These are phyloP conservation scores for Fusarium pininemorale DNA, from an alignment of 2,329 filamentous ascomycete genomes.

Conservation along the genomic window DNA sequence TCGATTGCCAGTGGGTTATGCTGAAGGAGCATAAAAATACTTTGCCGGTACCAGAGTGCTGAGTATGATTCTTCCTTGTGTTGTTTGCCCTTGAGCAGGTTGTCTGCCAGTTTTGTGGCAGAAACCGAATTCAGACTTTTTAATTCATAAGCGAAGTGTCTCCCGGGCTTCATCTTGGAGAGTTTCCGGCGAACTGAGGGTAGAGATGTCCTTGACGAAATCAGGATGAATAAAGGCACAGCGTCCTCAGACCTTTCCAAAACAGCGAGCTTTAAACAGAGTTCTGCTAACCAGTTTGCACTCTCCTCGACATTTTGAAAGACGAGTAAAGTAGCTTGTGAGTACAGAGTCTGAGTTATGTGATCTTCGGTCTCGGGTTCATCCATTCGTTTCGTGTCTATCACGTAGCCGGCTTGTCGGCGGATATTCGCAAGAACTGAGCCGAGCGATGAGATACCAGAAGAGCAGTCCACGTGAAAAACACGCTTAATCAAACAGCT, in stretches of 20 bases:
- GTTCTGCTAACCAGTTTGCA: not conserved
- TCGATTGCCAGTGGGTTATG: not conserved
- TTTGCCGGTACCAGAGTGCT: not conserved
- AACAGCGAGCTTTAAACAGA: not conserved
- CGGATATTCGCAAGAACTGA: not conserved
- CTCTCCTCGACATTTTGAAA: accelerated
- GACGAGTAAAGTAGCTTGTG: not conserved
- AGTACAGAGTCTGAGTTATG: accelerated
- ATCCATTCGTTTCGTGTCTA: accelerated
- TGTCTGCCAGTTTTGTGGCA: not conserved
- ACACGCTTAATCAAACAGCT: not conserved
- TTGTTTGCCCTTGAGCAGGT: not conserved
- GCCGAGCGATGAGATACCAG: not conserved
- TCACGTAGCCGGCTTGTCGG: accelerated
- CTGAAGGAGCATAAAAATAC: not conserved
- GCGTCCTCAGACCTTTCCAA: not conserved
- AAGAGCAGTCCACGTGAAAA: not conserved
- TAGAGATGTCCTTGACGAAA: not conserved
- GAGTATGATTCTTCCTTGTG: not conserved
- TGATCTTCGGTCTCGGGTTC: not conserved
- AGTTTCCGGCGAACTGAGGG: not conserved
- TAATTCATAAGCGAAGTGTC: not conserved
- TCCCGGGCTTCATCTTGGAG: not conserved
- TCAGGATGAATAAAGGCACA: not conserved
- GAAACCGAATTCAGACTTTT: not conserved